Base-by-base conservation (phyloP, 2,329 filamentous ascomycete species). In the Monilinia polystroma region DNA sequence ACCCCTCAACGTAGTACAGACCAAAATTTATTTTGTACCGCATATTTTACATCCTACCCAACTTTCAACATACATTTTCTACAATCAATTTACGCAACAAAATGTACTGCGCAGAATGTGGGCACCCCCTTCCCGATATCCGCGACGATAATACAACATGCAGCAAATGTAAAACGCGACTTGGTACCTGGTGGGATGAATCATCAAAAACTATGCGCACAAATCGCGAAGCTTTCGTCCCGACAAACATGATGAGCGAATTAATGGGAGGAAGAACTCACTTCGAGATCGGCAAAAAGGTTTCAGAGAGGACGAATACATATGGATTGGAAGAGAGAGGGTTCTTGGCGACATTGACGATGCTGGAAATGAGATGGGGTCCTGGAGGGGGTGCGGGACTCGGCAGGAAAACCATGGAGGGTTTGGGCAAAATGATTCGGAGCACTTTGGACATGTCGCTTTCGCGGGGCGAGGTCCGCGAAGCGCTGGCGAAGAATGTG, bases 391-490 rank as follows among this genome's bases (percentile, higher is more conserved):
- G 32, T 84, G 84, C 59, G 26, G 68, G 63, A 43, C 85, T 88
- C 78, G 86, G 86, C 2, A 80, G 82, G 23, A 81, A 81, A 71
- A 85, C 85, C 14, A 81, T 83, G 68, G 78, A 80, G 49, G 84
- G 82, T 70, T 82, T 87, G 59, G 82, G 80, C 69, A 81, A 81
- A 64, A 85, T 88, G 78, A 80, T 89, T 57, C 80, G 83, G 4
- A 85, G 82, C 73, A 88, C 86, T 1, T 76, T 89, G 51, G 86
- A 89, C 71, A 87, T 87, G 78, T 89, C 86, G 4, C 85, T 77
- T 38, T 76, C 88, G 70, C 85, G 82, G 1, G 81, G 84, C 29
- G 84, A 87, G 68, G 84, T 87, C 45, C 81, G 86, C 70, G 86
- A 88, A 74, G 80, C 81, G 3, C 77, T 89, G 51, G 85, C 86